These are phyloP conservation scores for Themeda triandra DNA, from an alignment of 176 grass and related monocot genomes.

Conservation along the genomic window DNA sequence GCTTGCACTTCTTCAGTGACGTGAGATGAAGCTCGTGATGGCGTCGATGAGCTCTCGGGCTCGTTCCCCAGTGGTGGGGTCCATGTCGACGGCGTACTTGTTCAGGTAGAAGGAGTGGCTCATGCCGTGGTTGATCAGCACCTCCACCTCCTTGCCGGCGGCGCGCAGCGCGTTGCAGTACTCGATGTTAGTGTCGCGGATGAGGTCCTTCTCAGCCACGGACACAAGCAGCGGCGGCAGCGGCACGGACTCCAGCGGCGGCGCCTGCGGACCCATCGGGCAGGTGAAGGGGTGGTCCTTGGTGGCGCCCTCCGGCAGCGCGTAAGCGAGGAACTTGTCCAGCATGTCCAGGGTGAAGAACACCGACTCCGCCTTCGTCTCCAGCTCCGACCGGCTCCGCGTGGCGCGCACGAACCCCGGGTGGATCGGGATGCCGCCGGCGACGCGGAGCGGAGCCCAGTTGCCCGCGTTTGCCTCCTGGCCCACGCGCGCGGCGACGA, in stretches of 20 bases:
- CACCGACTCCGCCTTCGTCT: conserved; percentile 41
- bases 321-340: conserved; percentile 59
- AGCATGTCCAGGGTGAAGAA: conserved; percentile 94
- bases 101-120: conserved; percentile 96
- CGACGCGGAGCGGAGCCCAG: conserved; percentile 55
- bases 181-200: conserved; percentile 81
- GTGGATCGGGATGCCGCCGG: conserved; percentile 72
- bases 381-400: conserved; percentile 74
- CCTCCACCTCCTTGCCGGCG: conserved; percentile 76
- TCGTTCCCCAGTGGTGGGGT: conserved; percentile 53
- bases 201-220: conserved; percentile 68
- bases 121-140: conserved; percentile 60
- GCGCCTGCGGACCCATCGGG: conserved; percentile 66
- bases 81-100: conserved; percentile 82
- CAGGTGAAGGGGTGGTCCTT: conserved; percentile 89
- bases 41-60: conserved; percentile 61
- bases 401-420: conserved; percentile 73
- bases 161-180: conserved; percentile 61
- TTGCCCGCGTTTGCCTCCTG: not conserved
- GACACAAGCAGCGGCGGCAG: conserved; percentile 68
- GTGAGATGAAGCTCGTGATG: conserved; percentile 59
- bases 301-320: conserved; percentile 59
- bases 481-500: conserved; percentile 31
- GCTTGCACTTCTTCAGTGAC: conserved; percentile 29
- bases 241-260: conserved; percentile 52